Evolutionary conservation across 1,284 basidiomycete genomes (phyloP).

Genomic region (Austroboletus rostrupii): DNA sequence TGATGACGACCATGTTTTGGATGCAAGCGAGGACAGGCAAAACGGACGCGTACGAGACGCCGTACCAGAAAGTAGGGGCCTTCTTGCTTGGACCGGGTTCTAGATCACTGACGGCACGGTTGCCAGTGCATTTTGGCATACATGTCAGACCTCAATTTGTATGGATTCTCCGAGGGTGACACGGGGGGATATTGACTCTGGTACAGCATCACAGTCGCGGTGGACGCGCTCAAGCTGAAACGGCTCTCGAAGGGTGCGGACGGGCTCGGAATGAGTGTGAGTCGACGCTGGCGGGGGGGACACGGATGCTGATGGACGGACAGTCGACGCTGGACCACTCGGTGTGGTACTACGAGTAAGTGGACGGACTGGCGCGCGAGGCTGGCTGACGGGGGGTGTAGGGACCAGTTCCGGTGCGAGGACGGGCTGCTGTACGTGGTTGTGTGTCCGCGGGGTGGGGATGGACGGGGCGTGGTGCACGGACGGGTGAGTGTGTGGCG

Average conservation of each 20-base stretch:
- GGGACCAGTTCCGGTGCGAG: conserved; percentile 71
- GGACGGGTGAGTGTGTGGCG: conserved; percentile 56
- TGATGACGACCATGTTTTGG: conserved; percentile 69
- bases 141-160: conserved; percentile 83
- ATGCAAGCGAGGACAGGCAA: conserved; percentile 64
- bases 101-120: conserved; percentile 8
- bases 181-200: conserved; percentile 7
- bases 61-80: conserved; percentile 72
- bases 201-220: conserved; percentile 62
- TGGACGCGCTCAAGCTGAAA: conserved; percentile 64
- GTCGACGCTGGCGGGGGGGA: conserved; percentile 22
- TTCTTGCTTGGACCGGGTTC: neutral
- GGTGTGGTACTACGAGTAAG: conserved; percentile 79
- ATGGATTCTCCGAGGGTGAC: conserved; percentile 22
- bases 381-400: conserved; percentile 28
- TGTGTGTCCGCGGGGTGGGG: conserved; percentile 59
- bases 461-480: conserved; percentile 71
- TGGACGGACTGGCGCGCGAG: neutral
- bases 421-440: conserved; percentile 82
- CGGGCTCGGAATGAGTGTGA: conserved; percentile 67
- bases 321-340: conserved; percentile 84
- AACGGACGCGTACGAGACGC: conserved; percentile 60
- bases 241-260: conserved; percentile 44
- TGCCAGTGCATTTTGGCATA: conserved; percentile 81
- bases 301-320: conserved; percentile 1